Conservation (phyloP, 2,329 filamentous ascomycete species). For the Aspergillus arachidicola region DNA sequence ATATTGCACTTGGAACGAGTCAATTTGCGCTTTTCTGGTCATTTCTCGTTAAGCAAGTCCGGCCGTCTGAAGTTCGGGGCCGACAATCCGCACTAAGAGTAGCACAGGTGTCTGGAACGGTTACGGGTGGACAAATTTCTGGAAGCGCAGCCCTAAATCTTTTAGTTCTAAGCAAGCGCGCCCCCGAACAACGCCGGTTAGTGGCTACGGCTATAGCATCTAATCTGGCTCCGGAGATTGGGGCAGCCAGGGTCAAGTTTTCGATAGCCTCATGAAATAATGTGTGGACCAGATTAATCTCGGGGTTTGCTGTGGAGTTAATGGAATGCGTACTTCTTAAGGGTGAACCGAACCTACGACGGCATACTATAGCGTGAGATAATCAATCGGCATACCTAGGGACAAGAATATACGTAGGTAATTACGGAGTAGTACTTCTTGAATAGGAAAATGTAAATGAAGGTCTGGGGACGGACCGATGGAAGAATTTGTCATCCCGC, state of each 20-base stretch:
- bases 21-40: background rate
- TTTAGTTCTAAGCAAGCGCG: background rate
- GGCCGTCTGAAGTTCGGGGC: background rate
- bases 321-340: no score
- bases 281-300: background rate
- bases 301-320: background rate
- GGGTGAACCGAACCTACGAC: no score
- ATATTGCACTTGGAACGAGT: background rate
- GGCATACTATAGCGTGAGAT: no score
- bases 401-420: no score
- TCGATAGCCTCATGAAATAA: background rate
- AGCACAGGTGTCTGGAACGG: background rate
- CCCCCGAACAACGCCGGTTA: background rate
- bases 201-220: background rate
- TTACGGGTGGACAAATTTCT: background rate
- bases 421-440: background rate
- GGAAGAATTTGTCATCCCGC: background rate
- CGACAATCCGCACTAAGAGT: background rate
- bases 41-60: background rate
- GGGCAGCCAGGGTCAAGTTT: background rate
- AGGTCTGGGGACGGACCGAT: background rate
- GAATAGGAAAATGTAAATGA: background rate
- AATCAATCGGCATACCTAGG: no score
- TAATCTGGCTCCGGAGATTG: background rate
- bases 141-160: slow-evolving; percentile 1